Evolutionary conservation across 148 eudicot species (phyloP), one percentile per base, ranked within the genome.

Genomic region (Bassia scoparia): DNA sequence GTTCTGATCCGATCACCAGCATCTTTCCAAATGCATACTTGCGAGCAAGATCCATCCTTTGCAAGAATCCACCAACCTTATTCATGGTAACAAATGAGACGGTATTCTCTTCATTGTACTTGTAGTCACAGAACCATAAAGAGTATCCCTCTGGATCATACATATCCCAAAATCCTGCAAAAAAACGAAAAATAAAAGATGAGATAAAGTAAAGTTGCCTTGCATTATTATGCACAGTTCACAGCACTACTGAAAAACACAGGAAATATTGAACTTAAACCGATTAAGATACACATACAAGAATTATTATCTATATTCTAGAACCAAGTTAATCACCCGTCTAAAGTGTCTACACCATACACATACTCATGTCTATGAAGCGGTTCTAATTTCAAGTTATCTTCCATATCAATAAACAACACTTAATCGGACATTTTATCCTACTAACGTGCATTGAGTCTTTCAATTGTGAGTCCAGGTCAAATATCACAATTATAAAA

Each of bases 131-230:
- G 64, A 82, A 82, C 84, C 84, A 82, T 29, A 82, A 48, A 9
- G 86, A 74, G 72, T 83, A 83, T 18, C 86, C 86, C 72, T 88
- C 92, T 0, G 96, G 87, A 43, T 90, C 96, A 48, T 88, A 90
- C 92, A 90, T 90, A 69, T 90, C 92, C 96, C 92, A 89, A 44
- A 90, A 90, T 58, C 96, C 96, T 90, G 84, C 58, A 79, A 41
- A 16, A 6, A 21, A 41, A 27, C 15, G 55, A 41, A 33, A 24
- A 26, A 8, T 48, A 11, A 29, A 11, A 26, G 12, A 41, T 41
- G 9, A 46, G 35, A 74, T 18, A 31, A 37, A 18, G n/a, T 29
- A 48, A 5, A 67, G 9, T 4, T n/a, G 23, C 9, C 5, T 20
- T 10, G 49, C 20, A 41, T n/a, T 21, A 7, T 18, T 7, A 46